A percentile compares a stretch with the other conserved stretches of the same genome.
These are phyloP conservation scores for Fragilariopsis cylindrus DNA, from an alignment of 108 stramenopile species.

Conservation along the genomic window DNA sequence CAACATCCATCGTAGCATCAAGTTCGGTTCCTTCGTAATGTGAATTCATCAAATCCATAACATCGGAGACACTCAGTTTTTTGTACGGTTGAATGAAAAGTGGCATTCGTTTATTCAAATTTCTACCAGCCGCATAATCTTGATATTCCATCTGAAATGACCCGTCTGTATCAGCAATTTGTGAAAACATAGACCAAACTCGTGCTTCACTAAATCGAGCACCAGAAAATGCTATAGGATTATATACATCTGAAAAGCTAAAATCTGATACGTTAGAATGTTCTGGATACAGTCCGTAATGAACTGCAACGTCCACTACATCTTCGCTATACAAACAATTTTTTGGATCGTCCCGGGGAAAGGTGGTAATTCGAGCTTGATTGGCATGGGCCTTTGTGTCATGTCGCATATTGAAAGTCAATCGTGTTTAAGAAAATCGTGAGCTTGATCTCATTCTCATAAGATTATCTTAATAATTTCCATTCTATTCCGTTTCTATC, in stretches of 20 bases:
- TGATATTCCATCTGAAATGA: slow-evolving; percentile 45
- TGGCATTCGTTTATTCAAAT: slow-evolving; percentile 68
- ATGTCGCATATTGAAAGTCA: not conserved
- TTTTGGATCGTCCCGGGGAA: slow-evolving; percentile 50
- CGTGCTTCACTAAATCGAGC: slow-evolving; percentile 71
- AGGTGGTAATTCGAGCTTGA: slow-evolving; percentile 68
- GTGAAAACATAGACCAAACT: slow-evolving; percentile 64
- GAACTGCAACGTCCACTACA: slow-evolving; percentile 63
- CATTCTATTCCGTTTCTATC: not conserved
- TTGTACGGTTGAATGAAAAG: slow-evolving; percentile 56
- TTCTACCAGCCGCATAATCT: slow-evolving; percentile 56
- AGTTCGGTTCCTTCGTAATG: slow-evolving; percentile 71
- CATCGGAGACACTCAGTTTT: slow-evolving; percentile 49
- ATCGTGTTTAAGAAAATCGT: not conserved
- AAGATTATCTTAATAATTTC: not conserved
- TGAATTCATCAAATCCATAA: slow-evolving; percentile 54
- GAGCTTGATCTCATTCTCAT: not conserved
- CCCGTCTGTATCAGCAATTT: slow-evolving; percentile 31
- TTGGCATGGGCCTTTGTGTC: slow-evolving; percentile 62
- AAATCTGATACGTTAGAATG: slow-evolving; percentile 42
- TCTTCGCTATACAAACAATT: slow-evolving; percentile 50
- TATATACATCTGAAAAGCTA: slow-evolving; percentile 66
- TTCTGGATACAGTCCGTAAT: slow-evolving; percentile 54
- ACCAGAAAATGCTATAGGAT: slow-evolving; percentile 52
- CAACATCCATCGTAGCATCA: slow-evolving; percentile 58